Evolutionary conservation across 495 filamentous ascomycete species (phyloP).

Genomic region (Pyrenula massariospora): DNA sequence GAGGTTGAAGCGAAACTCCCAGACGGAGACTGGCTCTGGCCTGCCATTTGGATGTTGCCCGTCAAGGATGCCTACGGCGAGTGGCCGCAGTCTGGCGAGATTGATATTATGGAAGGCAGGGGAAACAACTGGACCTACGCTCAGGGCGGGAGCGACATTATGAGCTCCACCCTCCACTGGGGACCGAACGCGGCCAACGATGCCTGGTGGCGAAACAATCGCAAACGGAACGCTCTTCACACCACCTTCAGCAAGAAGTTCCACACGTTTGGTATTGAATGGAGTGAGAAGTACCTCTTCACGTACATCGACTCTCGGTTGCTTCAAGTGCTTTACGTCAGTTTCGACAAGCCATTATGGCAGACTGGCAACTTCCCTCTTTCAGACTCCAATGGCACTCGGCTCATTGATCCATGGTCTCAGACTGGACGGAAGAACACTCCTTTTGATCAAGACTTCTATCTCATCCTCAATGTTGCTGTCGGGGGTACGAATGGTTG

Average conservation of each 20-base stretch:
- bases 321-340: constrained; percentile 66
- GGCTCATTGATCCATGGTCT: constrained; percentile 55
- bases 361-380: constrained; percentile 61
- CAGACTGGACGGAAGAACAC: constrained; percentile 42
- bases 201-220: constrained; percentile 33
- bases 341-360: constrained; percentile 65
- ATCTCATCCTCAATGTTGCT: constrained; percentile 69
- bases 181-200: constrained; percentile 29
- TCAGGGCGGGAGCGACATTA: constrained; percentile 71
- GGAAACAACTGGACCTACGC: constrained; percentile 67
- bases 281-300: constrained; percentile 80
- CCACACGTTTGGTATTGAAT: constrained; percentile 72
- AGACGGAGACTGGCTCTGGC: constrained; percentile 78
- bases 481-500: constrained; percentile 79
- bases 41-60: constrained; percentile 84
- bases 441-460: constrained; percentile 75
- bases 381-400: constrained; percentile 56
- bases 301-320: constrained; percentile 74
- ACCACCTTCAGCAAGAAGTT: constrained; percentile 34
- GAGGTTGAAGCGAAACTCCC: constrained; percentile 70
- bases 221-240: constrained; percentile 57
- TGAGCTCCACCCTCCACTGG: constrained; percentile 75
- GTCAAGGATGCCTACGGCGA: constrained; percentile 56
- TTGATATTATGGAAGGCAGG: constrained; percentile 68
- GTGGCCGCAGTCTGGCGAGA: constrained; percentile 78